phyloP scores from a whole-genome alignment of 2,329 filamentous ascomycete genomes.

The Aspergillus sp. region DNA sequence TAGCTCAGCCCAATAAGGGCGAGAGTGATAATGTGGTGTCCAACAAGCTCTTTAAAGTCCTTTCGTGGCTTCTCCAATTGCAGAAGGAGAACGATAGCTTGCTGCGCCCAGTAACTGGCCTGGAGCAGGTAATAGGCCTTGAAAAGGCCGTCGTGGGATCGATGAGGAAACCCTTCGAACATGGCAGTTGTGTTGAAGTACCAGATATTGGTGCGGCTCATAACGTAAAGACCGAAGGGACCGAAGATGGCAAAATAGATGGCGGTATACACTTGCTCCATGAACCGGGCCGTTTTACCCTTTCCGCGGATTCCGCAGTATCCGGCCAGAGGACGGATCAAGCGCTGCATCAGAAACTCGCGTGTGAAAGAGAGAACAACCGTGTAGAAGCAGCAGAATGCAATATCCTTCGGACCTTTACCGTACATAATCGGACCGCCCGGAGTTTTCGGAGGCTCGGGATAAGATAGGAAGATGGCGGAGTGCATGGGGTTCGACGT shows the following conservation, averaged over 20 bases:
- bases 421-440: conserved; percentile 68
- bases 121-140: conserved; percentile 97
- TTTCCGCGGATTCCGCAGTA: conserved; percentile 67
- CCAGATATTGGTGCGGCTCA: conserved; percentile 89
- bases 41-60: conserved; percentile 90
- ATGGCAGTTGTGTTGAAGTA: conserved; percentile 91
- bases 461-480: conserved; percentile 90
- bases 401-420: conserved; percentile 83
- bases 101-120: conserved; percentile 93
- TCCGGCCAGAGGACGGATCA: conserved; percentile 74
- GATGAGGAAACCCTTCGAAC: conserved; percentile 86
- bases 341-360: conserved; percentile 92
- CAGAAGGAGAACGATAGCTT: conserved; percentile 81
- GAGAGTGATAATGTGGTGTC: conserved; percentile 87
- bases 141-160: conserved; percentile 74
- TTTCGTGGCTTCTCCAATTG: conserved; percentile 91
- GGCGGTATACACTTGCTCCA: conserved; percentile 94
- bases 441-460: conserved; percentile 57
- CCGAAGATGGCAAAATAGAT: conserved; percentile 84
- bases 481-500: conserved; percentile 74
- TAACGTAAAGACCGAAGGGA: conserved; percentile 83
- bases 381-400: conserved; percentile 86
- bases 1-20: conserved; percentile 83
- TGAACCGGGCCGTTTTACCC: conserved; percentile 84
- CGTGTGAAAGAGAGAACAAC: conserved; percentile 88